A percentile compares a stretch with the other conserved stretches of the same genome.
Conservation (phyloP, 2,329 filamentous ascomycete species). For the Aureobasidium sp. region DNA sequence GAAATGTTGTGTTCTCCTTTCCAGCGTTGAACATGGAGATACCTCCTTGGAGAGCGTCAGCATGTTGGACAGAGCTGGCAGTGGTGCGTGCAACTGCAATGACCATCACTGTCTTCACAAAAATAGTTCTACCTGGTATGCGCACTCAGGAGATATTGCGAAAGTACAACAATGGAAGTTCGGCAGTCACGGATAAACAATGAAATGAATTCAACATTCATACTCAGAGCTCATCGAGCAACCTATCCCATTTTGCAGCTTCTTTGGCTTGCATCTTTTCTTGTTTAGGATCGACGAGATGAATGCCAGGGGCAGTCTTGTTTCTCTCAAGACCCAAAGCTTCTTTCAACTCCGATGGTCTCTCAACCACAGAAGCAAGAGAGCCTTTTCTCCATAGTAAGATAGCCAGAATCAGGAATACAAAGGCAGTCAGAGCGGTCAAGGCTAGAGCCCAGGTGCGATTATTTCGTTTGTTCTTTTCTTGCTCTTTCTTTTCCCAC, state of each 20-base stretch:
- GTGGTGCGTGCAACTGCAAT: too few species aligned
- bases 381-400: constrained; percentile 11
- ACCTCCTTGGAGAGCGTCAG: too few species aligned
- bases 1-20: too few species aligned
- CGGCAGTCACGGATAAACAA: background rate
- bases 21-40: too few species aligned
- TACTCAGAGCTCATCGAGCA: constrained; percentile 18
- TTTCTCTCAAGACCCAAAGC: constrained; percentile 3
- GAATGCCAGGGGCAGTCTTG: constrained; percentile 16
- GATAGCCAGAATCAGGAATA: constrained; percentile 8
- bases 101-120: too few species aligned
- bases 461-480: constrained; percentile 53
- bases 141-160: too few species aligned
- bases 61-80: too few species aligned
- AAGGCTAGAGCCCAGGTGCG: constrained; percentile 8
- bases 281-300: background rate
- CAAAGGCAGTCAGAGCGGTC: background rate
- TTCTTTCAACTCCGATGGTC: constrained; percentile 12
- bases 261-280: constrained; percentile 13
- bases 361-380: constrained; percentile 6
- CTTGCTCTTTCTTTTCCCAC: constrained; percentile 62
- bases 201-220: too few species aligned
- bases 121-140: too few species aligned
- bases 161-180: background rate
- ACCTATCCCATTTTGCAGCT: constrained; percentile 14